Conservation (phyloP, 2,329 filamentous ascomycete species). For the Phyllachora maydis region DNA sequence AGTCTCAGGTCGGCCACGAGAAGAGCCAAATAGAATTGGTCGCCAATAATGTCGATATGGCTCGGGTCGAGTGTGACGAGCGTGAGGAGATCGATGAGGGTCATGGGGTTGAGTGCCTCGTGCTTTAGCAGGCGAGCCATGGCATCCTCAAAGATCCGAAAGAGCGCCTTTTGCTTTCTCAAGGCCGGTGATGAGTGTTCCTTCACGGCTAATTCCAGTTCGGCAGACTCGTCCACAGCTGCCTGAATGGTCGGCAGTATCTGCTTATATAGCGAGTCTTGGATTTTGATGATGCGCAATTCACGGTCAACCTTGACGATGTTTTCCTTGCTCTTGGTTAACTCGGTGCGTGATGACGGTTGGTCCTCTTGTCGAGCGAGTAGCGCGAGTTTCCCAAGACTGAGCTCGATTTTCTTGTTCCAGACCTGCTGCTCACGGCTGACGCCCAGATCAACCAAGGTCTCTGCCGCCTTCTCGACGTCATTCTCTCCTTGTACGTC, state of each 20-base stretch:
- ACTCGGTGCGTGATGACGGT: slow-evolving; percentile 8
- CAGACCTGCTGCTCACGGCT: slow-evolving; percentile 61
- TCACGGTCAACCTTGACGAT: slow-evolving; percentile 37
- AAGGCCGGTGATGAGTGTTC: slow-evolving; percentile 35
- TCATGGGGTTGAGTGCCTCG: slow-evolving; percentile 44
- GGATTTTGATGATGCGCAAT: slow-evolving; percentile 53
- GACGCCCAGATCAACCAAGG: slow-evolving; percentile 48
- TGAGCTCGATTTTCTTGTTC: slow-evolving; percentile 86
- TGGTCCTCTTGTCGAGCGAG: slow-evolving; percentile 38
- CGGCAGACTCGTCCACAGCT: slow-evolving; percentile 64
- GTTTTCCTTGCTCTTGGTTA: slow-evolving; percentile 9
- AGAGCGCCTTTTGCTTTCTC: slow-evolving; percentile 42
- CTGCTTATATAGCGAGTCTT: slow-evolving; percentile 55
- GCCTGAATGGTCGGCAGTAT: slow-evolving; percentile 45
- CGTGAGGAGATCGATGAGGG: slow-evolving; percentile 58
- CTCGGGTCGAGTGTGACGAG: slow-evolving; percentile 34
- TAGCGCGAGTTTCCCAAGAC: slow-evolving; percentile 63
- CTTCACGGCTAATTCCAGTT: slow-evolving; percentile 55
- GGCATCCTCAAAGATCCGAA: slow-evolving; percentile 48
- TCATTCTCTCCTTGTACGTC: slow-evolving; percentile 62
- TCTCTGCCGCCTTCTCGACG: slow-evolving; percentile 50
- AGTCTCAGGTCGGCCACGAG: slow-evolving; percentile 33
- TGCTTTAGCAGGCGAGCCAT: slow-evolving; percentile 52
- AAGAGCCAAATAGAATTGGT: slow-evolving; percentile 60
- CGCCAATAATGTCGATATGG: slow-evolving; percentile 28